phyloP scores from a whole-genome alignment of 148 eudicot genomes.

The Dysphania ambrosioides region DNA sequence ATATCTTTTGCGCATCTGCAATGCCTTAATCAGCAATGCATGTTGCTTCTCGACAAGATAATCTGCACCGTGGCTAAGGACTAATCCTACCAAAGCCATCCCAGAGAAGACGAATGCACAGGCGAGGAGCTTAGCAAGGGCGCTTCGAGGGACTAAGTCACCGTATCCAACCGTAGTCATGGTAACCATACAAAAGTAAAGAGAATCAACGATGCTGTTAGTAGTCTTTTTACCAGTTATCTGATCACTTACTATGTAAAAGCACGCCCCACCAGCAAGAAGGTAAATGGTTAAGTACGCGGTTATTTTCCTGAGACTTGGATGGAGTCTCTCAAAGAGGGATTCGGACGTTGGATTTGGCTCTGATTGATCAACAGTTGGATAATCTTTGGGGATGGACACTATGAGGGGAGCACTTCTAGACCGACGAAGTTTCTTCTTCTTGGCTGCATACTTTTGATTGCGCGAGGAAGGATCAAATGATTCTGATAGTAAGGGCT shows the following conservation, averaged over 20 bases:
- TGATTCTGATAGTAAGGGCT: conserved; percentile 27
- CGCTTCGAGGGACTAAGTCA: conserved; percentile 61
- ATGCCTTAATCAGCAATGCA: conserved; percentile 38
- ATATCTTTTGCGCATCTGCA: conserved; percentile 36
- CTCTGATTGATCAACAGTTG: background rate
- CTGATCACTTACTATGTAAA: conserved; percentile 48
- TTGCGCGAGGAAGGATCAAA: conserved; percentile 15
- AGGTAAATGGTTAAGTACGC: conserved; percentile 47
- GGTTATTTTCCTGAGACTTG: conserved; percentile 43
- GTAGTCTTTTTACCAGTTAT: conserved; percentile 55
- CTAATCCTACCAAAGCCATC: conserved; percentile 59
- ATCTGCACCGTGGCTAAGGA: conserved; percentile 64
- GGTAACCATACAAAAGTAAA: conserved; percentile 87
- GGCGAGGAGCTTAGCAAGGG: conserved; percentile 61
- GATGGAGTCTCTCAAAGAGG: conserved; percentile 36
- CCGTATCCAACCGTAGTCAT: conserved; percentile 97
- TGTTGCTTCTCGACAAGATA: conserved; percentile 79
- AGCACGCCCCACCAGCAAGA: conserved; percentile 49
- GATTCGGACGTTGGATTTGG: conserved; percentile 29
- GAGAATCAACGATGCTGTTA: conserved; percentile 56
- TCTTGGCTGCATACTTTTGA: conserved; percentile 24
- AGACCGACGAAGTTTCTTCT: conserved; percentile 43
- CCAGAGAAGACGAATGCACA: conserved; percentile 80
- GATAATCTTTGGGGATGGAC: conserved; percentile 28
- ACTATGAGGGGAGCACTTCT: conserved; percentile 61